Base-by-base conservation (phyloP, 495 filamentous ascomycete species). In the Hypoxylon crocopeplum region DNA sequence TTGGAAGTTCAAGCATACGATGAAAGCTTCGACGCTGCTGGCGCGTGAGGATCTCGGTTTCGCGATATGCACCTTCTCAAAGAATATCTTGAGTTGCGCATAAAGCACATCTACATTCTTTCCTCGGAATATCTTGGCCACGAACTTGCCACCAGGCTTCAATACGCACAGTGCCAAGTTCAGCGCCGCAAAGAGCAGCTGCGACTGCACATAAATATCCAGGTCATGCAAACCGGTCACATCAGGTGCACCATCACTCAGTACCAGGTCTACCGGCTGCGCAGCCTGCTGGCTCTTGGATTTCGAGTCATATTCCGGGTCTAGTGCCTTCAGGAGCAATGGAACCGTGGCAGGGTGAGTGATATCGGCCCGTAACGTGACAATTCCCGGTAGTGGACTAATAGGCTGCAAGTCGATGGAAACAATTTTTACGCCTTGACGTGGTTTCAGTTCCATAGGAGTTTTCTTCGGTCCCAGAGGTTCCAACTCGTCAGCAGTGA, bases 141-240 rank as follows among this genome's bases (percentile, higher is more conserved):
- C 93, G 64, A 98, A 98, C 62, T 89, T 95, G 46, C 95, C 94
- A 21, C 95, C 94, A 0, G 92, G 92, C 19, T 89, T 88, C 33
- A 98, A 83, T 27, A 97, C 91, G 69, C 92, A 93, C 7, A 96
- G 79, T 7, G 94, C 90, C 1, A 98, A 85, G 69, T 96, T 96
- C 12, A 98, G 82, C 0, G 94, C 94, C 1, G 93, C 89, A 70
- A 92, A 96, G 46, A 98, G 88, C 15, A 98, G 84, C 73, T 97
- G 93, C 2, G 90, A 91, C 73, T 98, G 94, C 13, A 98, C 88
- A 71, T 98, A 98, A 64, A 97, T 97, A 72, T 98, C 94, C 6
- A 98, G 82, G 73, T 98, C 94, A 70, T 98, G 94, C 2, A 98
- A 78, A 17, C 94, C 94, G 0, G 94, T 98, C 30, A 98, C 95